Evolutionary conservation across 345 rosid species (phyloP), one percentile per base, ranked within the genome.

Genomic region (Lenwebbia sp.): DNA sequence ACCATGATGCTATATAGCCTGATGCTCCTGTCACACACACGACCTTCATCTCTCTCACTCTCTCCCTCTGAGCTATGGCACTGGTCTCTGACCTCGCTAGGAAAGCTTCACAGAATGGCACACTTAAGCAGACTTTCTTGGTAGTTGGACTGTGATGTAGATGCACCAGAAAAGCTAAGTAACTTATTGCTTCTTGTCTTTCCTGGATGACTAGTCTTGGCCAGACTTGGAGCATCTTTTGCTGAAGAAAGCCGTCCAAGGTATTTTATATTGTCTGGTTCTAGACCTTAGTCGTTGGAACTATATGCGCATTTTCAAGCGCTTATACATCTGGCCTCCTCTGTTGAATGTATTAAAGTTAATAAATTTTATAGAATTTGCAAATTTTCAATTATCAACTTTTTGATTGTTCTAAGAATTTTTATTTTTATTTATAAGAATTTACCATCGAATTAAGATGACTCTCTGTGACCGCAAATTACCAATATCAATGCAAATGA

Each of bases 1-100:
- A 89, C 92, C 91, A 91, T 13, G 92, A 92, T n/a, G 92, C 94
- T 12, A 92, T 86, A 83, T 86, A 89, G 6, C 94, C 92, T 30
- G 87, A 88, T 25, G 89, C 92, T 83, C 93, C 92, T 2, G 90
- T 91, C 17, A 91, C 93, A 53, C 92, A 90, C 53, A 88, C 90
- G 75, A n/a, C 81, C 49, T 86, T 88, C 85, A 7, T 84, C 65
- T 90, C 53, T 88, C 28, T 49, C 33, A 19, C 22, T 70, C 56
- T 52, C 85, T 92, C 91, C 88, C 50, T 13, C 55, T 47, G 55
- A 82, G 22, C 6, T 47, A 49, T 52, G 54, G 54, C 22, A 7
- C 75, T 62, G 5, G 11, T 50, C 40, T 82, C 37, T 49, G 54
- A 49, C 33, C 44, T 70, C 47, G 10, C 78, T 1, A 3, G 13